These are phyloP conservation scores for Saturnispora zaruensis DNA, from an alignment of 805 yeast genomes.

Conservation along the genomic window DNA sequence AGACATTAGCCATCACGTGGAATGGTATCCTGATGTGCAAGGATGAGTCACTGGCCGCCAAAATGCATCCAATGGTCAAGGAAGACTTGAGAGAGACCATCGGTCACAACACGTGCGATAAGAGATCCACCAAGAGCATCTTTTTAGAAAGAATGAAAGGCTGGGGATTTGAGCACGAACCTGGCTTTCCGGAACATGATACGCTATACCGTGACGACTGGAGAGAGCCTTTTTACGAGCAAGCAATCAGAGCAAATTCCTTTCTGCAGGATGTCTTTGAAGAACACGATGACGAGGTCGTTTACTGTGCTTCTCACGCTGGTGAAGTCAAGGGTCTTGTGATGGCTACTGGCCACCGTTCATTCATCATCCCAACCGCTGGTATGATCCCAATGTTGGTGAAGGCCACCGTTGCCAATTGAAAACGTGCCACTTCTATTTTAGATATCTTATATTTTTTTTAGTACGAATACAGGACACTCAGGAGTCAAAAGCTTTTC, in stretches of 20 bases:
- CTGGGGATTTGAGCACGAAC: constrained; percentile 33
- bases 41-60: constrained; percentile 17
- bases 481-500: no score
- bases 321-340: constrained; percentile 49
- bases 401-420: constrained; percentile 28
- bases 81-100: constrained; percentile 54
- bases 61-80: constrained; percentile 24
- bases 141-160: constrained; percentile 35
- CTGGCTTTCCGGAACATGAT: constrained; percentile 42
- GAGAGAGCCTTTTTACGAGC: constrained; percentile 43
- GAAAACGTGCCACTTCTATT: neutral
- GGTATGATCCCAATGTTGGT: constrained; percentile 56
- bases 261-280: constrained; percentile 36
- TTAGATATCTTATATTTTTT: neutral
- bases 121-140: constrained; percentile 35
- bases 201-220: constrained; percentile 34
- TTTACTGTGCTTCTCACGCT: constrained; percentile 51
- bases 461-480: no score
- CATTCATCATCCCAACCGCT: constrained; percentile 54
- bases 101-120: constrained; percentile 54
- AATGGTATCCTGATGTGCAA: constrained; percentile 28
- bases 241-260: constrained; percentile 38
- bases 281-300: constrained; percentile 24
- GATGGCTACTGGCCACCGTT: constrained; percentile 45
- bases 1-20: constrained; percentile 48